Percentiles rank a stretch among this genome's conserved stretches.
Evolutionary conservation across 768 basidiomycete species (phyloP).

Genomic region (Psilocybe sp.): DNA sequence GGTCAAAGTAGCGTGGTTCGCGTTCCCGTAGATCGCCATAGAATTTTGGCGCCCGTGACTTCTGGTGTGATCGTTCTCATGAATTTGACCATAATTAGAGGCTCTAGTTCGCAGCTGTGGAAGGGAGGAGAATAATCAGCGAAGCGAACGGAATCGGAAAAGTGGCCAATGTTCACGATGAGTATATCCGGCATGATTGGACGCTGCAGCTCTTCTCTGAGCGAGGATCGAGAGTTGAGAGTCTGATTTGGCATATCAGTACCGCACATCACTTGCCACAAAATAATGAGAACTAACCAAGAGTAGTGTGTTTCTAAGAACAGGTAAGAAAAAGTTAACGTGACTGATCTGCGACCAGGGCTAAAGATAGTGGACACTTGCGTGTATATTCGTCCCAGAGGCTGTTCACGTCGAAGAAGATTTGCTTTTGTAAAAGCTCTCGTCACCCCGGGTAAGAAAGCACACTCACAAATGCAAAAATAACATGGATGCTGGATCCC

Average conservation of each 20-base stretch:
- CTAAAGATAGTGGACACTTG: constrained; percentile 5
- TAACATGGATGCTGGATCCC: constrained; percentile 26
- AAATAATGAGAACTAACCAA: constrained; percentile 12
- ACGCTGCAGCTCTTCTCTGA: constrained; percentile 20
- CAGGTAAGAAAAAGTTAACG: background rate
- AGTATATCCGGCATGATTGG: constrained; percentile 16
- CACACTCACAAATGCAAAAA: constrained; percentile 28
- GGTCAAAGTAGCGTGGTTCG: no score
- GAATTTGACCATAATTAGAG: no score
- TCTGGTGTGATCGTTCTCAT: no score
- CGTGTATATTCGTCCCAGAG: constrained; percentile 29
- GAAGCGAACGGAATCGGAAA: no score
- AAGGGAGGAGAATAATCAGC: no score
- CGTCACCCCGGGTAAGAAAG: background rate
- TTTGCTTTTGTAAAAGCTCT: background rate
- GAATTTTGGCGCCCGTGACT: no score
- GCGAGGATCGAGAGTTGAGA: constrained; percentile 21
- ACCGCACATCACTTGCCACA: no score
- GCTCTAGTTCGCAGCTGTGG: no score
- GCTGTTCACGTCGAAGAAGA: constrained; percentile 9
- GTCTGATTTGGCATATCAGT: constrained; percentile 13
- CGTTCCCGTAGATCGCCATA: no score
- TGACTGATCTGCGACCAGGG: background rate
- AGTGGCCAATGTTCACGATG: no score
- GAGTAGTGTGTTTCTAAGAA: constrained; percentile 23